Conservation (phyloP, 2,329 filamentous ascomycete genomes). For the Aureobasidium sp. region DNA sequence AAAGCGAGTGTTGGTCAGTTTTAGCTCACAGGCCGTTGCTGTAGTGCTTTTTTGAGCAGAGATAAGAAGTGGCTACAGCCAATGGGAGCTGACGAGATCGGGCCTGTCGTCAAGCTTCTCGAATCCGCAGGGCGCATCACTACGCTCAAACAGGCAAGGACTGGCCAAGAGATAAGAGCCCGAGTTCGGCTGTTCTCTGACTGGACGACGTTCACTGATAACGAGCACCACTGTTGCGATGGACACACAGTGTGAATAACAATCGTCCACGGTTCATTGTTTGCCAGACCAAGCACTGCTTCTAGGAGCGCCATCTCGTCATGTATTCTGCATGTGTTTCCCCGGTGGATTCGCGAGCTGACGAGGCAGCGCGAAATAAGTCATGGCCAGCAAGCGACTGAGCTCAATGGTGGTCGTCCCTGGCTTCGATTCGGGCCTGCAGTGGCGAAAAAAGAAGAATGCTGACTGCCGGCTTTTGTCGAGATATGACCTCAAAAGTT, state of each 20-base stretch:
- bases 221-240: not conserved
- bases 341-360: not conserved
- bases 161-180: not conserved
- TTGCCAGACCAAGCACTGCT: not conserved
- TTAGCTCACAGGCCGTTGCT: slow-evolving; percentile 4
- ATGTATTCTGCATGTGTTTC: not conserved
- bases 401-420: not conserved
- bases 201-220: slow-evolving; percentile 9
- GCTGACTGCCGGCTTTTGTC: not conserved
- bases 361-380: not conserved
- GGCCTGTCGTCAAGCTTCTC: not conserved
- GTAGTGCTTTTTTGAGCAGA: slow-evolving; percentile 5
- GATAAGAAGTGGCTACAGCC: not conserved
- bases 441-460: not conserved
- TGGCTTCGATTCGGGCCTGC: not conserved
- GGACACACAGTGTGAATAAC: slow-evolving; percentile 6
- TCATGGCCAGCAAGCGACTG: not conserved
- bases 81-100: not conserved
- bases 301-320: slow-evolving; percentile 8
- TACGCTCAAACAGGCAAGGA: not conserved
- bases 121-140: not conserved
- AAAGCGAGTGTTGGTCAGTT: not conserved
- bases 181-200: slow-evolving; percentile 8
- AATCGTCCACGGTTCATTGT: not conserved
- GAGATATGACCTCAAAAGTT: not conserved